Conservation (phyloP, 306 rosid genomes). For the Styphnolobium japonicum region DNA sequence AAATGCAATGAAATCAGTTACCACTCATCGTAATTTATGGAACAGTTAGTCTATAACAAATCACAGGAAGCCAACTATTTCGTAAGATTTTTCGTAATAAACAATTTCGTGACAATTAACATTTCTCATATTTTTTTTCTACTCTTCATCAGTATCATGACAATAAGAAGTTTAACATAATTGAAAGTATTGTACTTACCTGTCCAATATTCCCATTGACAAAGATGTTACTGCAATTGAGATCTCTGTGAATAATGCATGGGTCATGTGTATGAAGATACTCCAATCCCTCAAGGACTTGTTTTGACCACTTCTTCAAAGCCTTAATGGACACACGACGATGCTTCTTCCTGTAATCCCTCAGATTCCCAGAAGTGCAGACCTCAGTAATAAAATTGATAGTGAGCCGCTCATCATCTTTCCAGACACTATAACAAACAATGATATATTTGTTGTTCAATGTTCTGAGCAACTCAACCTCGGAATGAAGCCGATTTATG, state of each 20-base stretch:
- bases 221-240: slow-evolving; percentile 92
- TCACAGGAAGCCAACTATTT: too few relatives aligned
- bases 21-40: too few relatives aligned
- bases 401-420: slow-evolving; percentile 51
- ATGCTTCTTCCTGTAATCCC: slow-evolving; percentile 85
- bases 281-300: slow-evolving; percentile 85
- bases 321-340: slow-evolving; percentile 80
- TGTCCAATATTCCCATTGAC: slow-evolving; percentile 86
- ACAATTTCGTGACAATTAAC: too few relatives aligned
- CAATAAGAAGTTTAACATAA: neutral
- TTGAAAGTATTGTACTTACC: slow-evolving; percentile 35
- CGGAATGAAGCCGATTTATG: slow-evolving; percentile 63
- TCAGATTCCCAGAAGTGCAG: slow-evolving; percentile 82
- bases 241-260: slow-evolving; percentile 91
- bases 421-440: slow-evolving; percentile 81
- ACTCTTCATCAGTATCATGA: neutral
- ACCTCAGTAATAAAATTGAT: slow-evolving; percentile 88
- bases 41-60: too few relatives aligned
- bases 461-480: slow-evolving; percentile 63
- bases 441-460: slow-evolving; percentile 72
- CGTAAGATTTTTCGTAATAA: too few relatives aligned
- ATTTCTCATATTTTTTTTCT: too few relatives aligned
- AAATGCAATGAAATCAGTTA: too few relatives aligned
- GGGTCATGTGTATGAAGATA: slow-evolving; percentile 91
- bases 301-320: slow-evolving; percentile 93